Evolutionary conservation across 2,329 filamentous ascomycete species (phyloP).

Genomic region (Lecanicillium sp.): DNA sequence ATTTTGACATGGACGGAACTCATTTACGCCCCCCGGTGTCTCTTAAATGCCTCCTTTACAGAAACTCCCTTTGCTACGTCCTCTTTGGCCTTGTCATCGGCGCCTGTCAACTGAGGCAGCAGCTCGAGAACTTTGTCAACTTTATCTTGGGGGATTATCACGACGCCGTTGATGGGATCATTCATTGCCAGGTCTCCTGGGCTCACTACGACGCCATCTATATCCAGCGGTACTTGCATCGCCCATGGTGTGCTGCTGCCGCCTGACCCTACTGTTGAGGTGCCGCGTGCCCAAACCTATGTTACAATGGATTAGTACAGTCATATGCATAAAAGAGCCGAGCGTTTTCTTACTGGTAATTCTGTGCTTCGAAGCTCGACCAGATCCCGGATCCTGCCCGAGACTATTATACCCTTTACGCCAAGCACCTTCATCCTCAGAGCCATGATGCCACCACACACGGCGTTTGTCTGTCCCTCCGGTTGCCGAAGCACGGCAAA

Average conservation of each 20-base stretch:
- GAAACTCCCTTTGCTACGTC: slow-evolving; percentile 55
- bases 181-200: slow-evolving; percentile 62
- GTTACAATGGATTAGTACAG: not conserved
- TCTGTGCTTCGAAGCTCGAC: slow-evolving; percentile 45
- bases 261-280: slow-evolving; percentile 50
- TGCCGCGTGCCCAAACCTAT: slow-evolving; percentile 47
- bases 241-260: slow-evolving; percentile 49
- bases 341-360: slow-evolving; percentile 41
- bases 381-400: slow-evolving; percentile 60
- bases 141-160: slow-evolving; percentile 55
- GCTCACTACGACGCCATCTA: slow-evolving; percentile 32
- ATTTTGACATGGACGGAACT: slow-evolving; percentile 15
- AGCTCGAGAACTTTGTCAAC: slow-evolving; percentile 52
- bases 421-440: slow-evolving; percentile 56
- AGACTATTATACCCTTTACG: slow-evolving; percentile 54
- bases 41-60: slow-evolving; percentile 59
- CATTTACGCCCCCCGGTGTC: slow-evolving; percentile 30
- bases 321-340: not conserved
- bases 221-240: slow-evolving; percentile 33
- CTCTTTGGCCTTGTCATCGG: slow-evolving; percentile 53
- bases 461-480: slow-evolving; percentile 55
- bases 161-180: slow-evolving; percentile 61
- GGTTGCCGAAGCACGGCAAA: slow-evolving; percentile 62
- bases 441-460: slow-evolving; percentile 72
- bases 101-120: slow-evolving; percentile 39